Evolutionary conservation across 1,139 yeast genomes (phyloP).

Genomic region (Yamadazyma blattariae): DNA sequence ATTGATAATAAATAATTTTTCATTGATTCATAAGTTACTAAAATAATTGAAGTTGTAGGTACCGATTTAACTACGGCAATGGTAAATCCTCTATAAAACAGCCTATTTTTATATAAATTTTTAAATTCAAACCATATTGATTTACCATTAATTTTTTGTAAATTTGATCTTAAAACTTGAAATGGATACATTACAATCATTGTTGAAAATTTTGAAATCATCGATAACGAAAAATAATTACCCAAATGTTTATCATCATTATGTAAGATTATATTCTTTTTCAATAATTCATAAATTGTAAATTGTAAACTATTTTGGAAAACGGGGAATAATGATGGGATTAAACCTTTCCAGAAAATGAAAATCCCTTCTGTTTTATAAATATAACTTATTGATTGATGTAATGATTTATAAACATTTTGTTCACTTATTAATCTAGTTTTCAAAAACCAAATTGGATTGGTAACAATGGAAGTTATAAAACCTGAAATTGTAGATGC

Average conservation of each 20-base stretch:
- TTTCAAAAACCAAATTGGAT: slow-evolving; percentile 91
- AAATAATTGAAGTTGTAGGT: slow-evolving; percentile 75
- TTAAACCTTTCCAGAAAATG: slow-evolving; percentile 80
- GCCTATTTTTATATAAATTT: slow-evolving; percentile 39
- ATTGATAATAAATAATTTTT: slow-evolving; percentile 15
- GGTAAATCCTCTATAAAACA: slow-evolving; percentile 79
- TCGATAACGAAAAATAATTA: slow-evolving; percentile 63
- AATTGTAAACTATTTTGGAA: slow-evolving; percentile 88
- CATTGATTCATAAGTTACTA: slow-evolving; percentile 58
- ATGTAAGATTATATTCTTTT: slow-evolving; percentile 21
- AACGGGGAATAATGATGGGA: slow-evolving; percentile 81
- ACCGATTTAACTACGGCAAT: slow-evolving; percentile 62
- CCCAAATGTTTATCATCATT: slow-evolving; percentile 10
- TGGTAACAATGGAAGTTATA: slow-evolving; percentile 71
- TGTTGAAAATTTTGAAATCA: slow-evolving; percentile 66
- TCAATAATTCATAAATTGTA: slow-evolving; percentile 76
- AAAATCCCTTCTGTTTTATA: slow-evolving; percentile 58
- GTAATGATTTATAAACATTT: slow-evolving; percentile 55
- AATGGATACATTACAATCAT: slow-evolving; percentile 76
- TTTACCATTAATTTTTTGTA: slow-evolving; percentile 48
- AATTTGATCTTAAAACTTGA: slow-evolving; percentile 75
- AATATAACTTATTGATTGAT: slow-evolving; percentile 55
- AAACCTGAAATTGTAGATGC: slow-evolving; percentile 62
- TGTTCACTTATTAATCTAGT: slow-evolving; percentile 77
- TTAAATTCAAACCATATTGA: slow-evolving; percentile 8